Conservation (phyloP, 2,329 filamentous ascomycete genomes). For the Scytalidium sp. region DNA sequence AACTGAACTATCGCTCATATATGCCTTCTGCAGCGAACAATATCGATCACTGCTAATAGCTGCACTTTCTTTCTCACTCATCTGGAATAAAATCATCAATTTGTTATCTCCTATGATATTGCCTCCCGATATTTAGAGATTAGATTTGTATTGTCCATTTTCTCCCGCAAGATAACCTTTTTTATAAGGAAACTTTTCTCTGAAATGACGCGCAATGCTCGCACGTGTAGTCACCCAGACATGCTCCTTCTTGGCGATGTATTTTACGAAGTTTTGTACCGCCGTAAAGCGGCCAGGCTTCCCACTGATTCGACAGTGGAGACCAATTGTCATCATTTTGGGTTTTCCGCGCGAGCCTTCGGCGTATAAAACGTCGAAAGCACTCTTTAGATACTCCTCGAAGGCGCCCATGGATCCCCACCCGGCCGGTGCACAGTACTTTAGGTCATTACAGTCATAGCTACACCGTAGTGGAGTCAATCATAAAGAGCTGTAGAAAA, state of each 20-base stretch:
- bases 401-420: slow-evolving; percentile 42
- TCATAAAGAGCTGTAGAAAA: not conserved
- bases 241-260: slow-evolving; percentile 45
- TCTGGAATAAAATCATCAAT: no score
- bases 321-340: slow-evolving; percentile 55
- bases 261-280: slow-evolving; percentile 47
- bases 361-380: slow-evolving; percentile 50
- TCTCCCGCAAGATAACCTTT: no score
- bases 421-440: slow-evolving; percentile 24
- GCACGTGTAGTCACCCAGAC: slow-evolving; percentile 50
- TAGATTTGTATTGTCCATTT: no score
- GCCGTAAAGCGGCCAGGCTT: slow-evolving; percentile 47
- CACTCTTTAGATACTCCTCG: slow-evolving; percentile 40
- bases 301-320: slow-evolving; percentile 49
- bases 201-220: slow-evolving; percentile 46
- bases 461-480: not conserved
- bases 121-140: no score
- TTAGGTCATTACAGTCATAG: slow-evolving; percentile 45
- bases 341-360: slow-evolving; percentile 31
- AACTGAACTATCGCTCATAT: no score
- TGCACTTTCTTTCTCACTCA: no score
- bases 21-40: no score
- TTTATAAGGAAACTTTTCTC: slow-evolving; percentile 41
- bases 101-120: no score
- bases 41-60: no score